Evolutionary conservation across 2,329 filamentous ascomycete genomes (phyloP).

Genomic region (Alternaria viburni): DNA sequence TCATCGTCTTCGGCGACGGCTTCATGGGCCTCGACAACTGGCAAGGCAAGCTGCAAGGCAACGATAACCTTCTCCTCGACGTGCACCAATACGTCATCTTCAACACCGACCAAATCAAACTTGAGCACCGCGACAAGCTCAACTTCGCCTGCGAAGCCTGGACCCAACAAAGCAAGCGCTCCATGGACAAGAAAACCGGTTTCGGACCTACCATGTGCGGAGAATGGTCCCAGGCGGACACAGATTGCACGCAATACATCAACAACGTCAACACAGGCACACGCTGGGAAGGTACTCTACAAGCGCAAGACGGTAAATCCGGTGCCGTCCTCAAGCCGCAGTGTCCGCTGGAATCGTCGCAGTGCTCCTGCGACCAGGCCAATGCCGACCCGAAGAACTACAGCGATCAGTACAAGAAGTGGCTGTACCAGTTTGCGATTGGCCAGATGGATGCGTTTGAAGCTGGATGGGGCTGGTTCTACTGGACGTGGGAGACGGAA

Average conservation of each 20-base stretch:
- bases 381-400: constrained; percentile 76
- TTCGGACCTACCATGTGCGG: constrained; percentile 95
- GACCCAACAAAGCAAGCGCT: constrained; percentile 77
- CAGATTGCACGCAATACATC: constrained; percentile 85
- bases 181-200: constrained; percentile 75
- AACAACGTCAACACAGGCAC: constrained; percentile 90
- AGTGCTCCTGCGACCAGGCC: constrained; percentile 76
- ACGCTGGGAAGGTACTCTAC: constrained; percentile 88
- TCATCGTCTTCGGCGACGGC: constrained; percentile 89
- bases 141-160: constrained; percentile 87
- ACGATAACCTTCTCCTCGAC: constrained; percentile 82
- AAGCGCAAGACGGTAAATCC: constrained; percentile 65
- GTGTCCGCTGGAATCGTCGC: constrained; percentile 69
- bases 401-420: constrained; percentile 78
- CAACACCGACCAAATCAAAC: constrained; percentile 84
- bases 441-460: constrained; percentile 97
- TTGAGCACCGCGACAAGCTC: constrained; percentile 82
- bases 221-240: constrained; percentile 97
- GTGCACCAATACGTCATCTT: constrained; percentile 99
- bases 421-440: constrained; percentile 87
- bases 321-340: constrained; percentile 71
- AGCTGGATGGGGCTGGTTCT: constrained; percentile 95
- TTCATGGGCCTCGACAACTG: constrained; percentile 92
- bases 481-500: constrained; percentile 98
- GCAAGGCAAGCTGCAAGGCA: constrained; percentile 78